Evolutionary conservation across 78 protist genomes (phyloP).

Genomic region (Dictyostelium citrinum): DNA sequence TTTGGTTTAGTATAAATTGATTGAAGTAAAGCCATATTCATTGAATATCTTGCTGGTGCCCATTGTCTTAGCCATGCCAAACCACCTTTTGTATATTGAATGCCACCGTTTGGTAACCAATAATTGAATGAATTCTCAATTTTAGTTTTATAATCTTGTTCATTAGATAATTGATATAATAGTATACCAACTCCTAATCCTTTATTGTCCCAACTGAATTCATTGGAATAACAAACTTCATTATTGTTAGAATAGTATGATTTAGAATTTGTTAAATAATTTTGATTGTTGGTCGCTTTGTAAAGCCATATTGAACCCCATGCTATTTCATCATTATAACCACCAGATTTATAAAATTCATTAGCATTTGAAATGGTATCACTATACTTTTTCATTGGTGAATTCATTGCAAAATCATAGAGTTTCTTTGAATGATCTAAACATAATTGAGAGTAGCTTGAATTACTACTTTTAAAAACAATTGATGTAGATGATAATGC

Average conservation of each 20-base stretch:
- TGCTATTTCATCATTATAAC: constrained; percentile 58
- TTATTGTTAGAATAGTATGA: constrained; percentile 14
- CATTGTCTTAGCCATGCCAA: constrained; percentile 53
- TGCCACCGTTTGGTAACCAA: constrained; percentile 63
- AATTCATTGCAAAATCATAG: neutral
- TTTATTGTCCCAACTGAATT: constrained; percentile 63
- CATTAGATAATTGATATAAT: neutral
- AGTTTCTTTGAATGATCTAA: constrained; percentile 20
- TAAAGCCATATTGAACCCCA: constrained; percentile 59
- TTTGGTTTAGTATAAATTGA: neutral
- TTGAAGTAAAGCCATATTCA: constrained; percentile 40
- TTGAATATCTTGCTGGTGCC: constrained; percentile 63
- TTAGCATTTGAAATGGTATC: constrained; percentile 14
- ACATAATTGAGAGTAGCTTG: constrained; percentile 7
- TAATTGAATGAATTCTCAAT: constrained; percentile 20
- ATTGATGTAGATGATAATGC: constrained; percentile 24
- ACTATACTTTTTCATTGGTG: neutral
- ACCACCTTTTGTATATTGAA: constrained; percentile 51
- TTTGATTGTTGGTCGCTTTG: constrained; percentile 39
- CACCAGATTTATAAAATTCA: constrained; percentile 39
- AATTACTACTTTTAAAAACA: neutral
- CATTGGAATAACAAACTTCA: neutral
- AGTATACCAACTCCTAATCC: constrained; percentile 17
- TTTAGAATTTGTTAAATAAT: neutral
- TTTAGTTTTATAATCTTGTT: constrained; percentile 1